phyloP scores from a whole-genome alignment of 78 protist genomes.

The Dictyostelium firmibasis region DNA sequence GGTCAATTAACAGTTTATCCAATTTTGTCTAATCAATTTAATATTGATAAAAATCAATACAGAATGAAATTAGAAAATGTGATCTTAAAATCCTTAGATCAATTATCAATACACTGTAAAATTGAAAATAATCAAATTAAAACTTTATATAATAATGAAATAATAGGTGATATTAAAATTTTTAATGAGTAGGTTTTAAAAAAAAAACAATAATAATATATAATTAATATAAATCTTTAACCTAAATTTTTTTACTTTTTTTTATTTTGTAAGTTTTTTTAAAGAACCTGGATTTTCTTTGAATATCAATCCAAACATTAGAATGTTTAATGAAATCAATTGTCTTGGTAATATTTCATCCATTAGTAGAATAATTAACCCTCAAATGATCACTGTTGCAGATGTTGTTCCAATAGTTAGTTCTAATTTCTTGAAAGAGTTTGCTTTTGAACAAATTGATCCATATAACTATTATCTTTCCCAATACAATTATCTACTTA shows the following conservation, averaged over 20 bases:
- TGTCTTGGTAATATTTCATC: slow-evolving; percentile 4
- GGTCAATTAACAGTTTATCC: slow-evolving; percentile 61
- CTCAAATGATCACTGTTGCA: not conserved
- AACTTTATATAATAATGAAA: slow-evolving; percentile 2
- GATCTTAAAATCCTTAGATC: not conserved
- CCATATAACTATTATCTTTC: slow-evolving; percentile 9
- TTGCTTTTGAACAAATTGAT: slow-evolving; percentile 6
- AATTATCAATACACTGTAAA: not conserved
- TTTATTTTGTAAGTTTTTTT: not conserved
- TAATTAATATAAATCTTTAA: not conserved
- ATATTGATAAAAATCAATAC: not conserved
- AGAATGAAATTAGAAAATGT: slow-evolving; percentile 4
- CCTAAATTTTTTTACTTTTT: not conserved
- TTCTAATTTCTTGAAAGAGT: slow-evolving; percentile 1
- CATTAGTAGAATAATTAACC: not conserved
- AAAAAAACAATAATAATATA: not conserved
- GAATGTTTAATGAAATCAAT: not conserved
- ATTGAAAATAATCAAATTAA: slow-evolving; percentile 31
- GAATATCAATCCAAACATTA: slow-evolving; percentile 42
- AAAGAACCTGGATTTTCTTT: slow-evolving; percentile 48
- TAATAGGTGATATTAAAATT: slow-evolving; percentile 45
- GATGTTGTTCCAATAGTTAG: slow-evolving; percentile 9
- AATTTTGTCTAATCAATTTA: not conserved
- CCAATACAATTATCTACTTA: not conserved
- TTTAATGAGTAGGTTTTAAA: slow-evolving; percentile 36